phyloP scores from a whole-genome alignment of 164 flowering plant species.

The Annona cherimola region DNA sequence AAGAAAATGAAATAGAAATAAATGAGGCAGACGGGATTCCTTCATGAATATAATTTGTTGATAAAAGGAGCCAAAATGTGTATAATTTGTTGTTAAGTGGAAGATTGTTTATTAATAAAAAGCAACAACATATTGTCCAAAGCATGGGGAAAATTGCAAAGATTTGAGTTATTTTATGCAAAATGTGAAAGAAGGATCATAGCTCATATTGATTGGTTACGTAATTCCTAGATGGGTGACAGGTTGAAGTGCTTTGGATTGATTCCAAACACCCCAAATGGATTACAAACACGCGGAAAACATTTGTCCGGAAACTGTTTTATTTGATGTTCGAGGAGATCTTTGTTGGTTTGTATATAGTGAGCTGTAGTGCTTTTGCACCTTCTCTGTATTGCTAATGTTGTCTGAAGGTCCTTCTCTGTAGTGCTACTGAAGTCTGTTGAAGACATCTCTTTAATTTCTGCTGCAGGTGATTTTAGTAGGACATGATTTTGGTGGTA shows the following conservation, averaged over 20 bases:
- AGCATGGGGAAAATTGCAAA: not conserved
- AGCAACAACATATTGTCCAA: not conserved
- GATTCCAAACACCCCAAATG: not conserved
- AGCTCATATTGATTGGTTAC: not conserved
- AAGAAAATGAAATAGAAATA: too few species aligned
- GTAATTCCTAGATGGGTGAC: not conserved
- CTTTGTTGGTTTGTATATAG: not conserved
- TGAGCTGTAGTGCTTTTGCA: not conserved
- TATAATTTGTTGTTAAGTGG: not conserved
- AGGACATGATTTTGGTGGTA: conserved; percentile 95
- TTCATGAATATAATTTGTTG: too few species aligned
- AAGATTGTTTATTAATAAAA: too few species aligned
- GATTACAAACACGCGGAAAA: not conserved
- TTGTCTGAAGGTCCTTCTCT: not conserved
- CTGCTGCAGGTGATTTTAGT: conserved; percentile 79
- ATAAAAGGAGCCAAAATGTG: too few species aligned
- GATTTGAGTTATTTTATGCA: not conserved
- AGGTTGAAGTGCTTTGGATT: not conserved
- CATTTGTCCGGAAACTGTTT: too few species aligned
- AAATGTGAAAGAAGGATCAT: not conserved
- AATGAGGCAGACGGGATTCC: too few species aligned
- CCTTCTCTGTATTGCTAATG: not conserved
- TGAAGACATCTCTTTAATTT: not conserved
- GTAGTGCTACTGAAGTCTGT: too few species aligned
- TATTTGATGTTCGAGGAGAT: not conserved